phyloP scores from a whole-genome alignment of 495 filamentous ascomycete species.

The Evansstolkia leycettana region DNA sequence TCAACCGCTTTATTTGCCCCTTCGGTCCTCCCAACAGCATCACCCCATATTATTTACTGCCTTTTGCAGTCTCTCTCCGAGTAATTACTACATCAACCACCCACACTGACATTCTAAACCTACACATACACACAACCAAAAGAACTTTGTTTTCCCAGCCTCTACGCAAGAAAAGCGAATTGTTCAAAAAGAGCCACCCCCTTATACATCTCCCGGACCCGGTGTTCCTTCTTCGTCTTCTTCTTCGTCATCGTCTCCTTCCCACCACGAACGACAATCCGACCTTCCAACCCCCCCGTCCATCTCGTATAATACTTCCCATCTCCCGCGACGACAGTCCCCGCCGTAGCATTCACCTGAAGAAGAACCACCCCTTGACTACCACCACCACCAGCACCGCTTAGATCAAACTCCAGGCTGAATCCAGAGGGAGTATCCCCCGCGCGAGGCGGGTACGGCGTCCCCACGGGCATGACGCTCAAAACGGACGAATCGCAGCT shows the following conservation, averaged over 20 bases:
- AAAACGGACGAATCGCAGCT: constrained; percentile 8
- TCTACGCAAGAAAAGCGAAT: constrained; percentile 8
- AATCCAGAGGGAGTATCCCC: constrained; percentile 8
- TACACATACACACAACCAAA: background rate
- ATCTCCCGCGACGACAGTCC: constrained; percentile 7
- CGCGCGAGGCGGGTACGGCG: constrained; percentile 9
- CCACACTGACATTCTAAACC: background rate
- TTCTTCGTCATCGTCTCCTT: background rate
- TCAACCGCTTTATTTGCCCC: too few species aligned
- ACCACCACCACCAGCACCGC: too few species aligned
- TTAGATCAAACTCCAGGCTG: too few species aligned
- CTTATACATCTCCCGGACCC: background rate
- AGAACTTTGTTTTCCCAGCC: constrained; percentile 14
- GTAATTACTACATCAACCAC: background rate
- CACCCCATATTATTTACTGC: too few species aligned
- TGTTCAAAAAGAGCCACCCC: constrained; percentile 15
- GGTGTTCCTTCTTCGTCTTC: background rate
- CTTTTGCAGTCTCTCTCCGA: too few species aligned
- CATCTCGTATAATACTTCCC: constrained; percentile 14
- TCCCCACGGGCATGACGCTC: constrained; percentile 8
- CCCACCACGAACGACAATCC: background rate
- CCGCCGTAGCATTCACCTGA: constrained; percentile 11
- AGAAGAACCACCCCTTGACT: constrained; percentile 1
- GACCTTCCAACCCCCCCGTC: constrained; percentile 13
- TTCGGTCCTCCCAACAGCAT: too few species aligned